Percentiles rank a stretch among this genome's conserved stretches.
These are phyloP conservation scores for Suhomyces guaymorum DNA, from an alignment of 1,139 yeast genomes.

Conservation along the genomic window DNA sequence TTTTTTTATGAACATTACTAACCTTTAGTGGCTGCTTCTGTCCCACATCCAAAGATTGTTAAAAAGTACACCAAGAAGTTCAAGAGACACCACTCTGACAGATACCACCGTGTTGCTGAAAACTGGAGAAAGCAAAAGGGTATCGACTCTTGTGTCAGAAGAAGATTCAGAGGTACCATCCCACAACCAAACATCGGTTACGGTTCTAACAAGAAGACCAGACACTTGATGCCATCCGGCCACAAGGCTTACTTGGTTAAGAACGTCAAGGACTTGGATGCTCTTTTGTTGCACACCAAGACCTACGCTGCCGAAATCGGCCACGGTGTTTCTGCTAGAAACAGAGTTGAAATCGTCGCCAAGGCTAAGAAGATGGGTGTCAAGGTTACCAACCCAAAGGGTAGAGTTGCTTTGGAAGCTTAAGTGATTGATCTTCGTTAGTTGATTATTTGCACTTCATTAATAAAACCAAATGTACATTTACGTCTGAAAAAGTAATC, in stretches of 20 bases:
- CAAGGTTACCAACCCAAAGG: slow-evolving; percentile 99
- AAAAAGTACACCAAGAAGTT: slow-evolving; percentile 99
- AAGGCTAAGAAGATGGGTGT: slow-evolving; percentile 98
- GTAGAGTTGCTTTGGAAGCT: slow-evolving; percentile 98
- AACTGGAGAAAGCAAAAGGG: slow-evolving; percentile 99
- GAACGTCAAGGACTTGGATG: slow-evolving; percentile 92
- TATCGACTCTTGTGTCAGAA: slow-evolving; percentile 99
- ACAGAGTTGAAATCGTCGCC: slow-evolving; percentile 95
- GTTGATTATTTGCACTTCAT: slow-evolving; percentile 2
- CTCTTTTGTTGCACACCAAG: slow-evolving; percentile 95
- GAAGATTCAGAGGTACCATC: slow-evolving; percentile 99
- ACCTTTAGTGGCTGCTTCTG: slow-evolving; percentile 82
- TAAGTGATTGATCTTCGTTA: slow-evolving; percentile 40
- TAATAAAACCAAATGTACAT: slow-evolving; percentile 11
- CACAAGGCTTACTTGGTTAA: slow-evolving; percentile 95
- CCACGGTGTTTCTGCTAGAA: slow-evolving; percentile 96
- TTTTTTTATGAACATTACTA: slow-evolving; percentile 17
- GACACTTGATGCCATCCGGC: slow-evolving; percentile 94
- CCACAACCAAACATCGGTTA: slow-evolving; percentile 99
- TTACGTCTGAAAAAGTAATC: slow-evolving; percentile 8
- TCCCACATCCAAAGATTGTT: slow-evolving; percentile 99
- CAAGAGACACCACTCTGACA: slow-evolving; percentile 99
- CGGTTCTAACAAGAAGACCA: slow-evolving; percentile 99
- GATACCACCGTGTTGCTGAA: slow-evolving; percentile 97
- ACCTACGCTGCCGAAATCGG: slow-evolving; percentile 99